These are phyloP conservation scores for Xylaria longipes DNA, from an alignment of 495 filamentous ascomycete genomes.

Conservation along the genomic window DNA sequence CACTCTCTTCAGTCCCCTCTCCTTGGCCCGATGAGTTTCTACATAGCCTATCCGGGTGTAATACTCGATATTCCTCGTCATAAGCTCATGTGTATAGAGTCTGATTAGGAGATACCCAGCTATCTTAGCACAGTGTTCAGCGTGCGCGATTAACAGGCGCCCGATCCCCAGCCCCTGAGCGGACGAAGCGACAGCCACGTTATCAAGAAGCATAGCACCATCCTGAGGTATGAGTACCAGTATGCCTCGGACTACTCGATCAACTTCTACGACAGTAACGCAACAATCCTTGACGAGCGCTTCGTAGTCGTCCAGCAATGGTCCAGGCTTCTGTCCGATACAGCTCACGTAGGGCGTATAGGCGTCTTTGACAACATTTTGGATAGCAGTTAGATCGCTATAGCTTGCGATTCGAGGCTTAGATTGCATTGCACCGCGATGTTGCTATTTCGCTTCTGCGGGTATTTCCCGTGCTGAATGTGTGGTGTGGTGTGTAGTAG, in stretches of 20 bases:
- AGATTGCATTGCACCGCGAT: neutral
- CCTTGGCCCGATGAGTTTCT: conserved; percentile 8
- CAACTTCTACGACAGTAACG: conserved; percentile 12
- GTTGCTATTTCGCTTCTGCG: neutral
- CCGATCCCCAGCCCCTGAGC: conserved; percentile 16
- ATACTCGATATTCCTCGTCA: conserved; percentile 17
- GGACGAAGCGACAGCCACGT: conserved; percentile 16
- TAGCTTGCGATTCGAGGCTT: conserved; percentile 3
- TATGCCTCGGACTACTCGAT: neutral
- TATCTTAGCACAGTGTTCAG: neutral
- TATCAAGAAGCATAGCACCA: conserved; percentile 14
- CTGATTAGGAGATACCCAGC: neutral
- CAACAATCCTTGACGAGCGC: neutral
- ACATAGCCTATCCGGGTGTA: conserved; percentile 3
- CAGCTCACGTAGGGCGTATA: conserved; percentile 10
- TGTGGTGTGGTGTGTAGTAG: neutral
- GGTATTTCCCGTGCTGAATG: neutral
- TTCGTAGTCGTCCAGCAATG: conserved; percentile 16
- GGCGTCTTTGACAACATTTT: conserved; percentile 13
- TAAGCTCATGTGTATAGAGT: conserved; percentile 16
- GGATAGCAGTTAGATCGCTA: conserved; percentile 6
- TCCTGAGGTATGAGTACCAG: conserved; percentile 7
- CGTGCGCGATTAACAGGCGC: conserved; percentile 5
- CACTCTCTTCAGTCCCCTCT: conserved; percentile 13
- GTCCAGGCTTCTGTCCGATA: conserved; percentile 15